Evolutionary conservation across 148 eudicot genomes (phyloP).

Genomic region (Rhododendron simsii): DNA sequence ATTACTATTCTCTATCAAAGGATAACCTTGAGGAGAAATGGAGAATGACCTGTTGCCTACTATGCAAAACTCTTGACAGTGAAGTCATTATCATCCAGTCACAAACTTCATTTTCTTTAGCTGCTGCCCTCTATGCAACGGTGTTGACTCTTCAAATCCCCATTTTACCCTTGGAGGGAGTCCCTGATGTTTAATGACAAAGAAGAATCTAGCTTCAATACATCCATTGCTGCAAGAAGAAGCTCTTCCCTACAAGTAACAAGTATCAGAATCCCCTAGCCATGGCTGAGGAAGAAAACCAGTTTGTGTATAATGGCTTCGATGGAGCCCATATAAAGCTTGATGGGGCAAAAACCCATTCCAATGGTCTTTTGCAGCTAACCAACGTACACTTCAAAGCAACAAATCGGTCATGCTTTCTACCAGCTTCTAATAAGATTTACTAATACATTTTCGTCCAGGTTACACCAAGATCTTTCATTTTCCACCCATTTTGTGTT

Average conservation of each 20-base stretch:
- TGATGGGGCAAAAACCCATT: conserved; percentile 16
- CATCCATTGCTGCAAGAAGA: not conserved
- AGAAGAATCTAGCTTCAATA: not conserved
- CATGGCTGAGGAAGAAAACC: not conserved
- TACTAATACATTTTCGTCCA: not conserved
- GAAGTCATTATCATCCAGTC: not conserved
- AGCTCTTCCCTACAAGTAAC: not conserved
- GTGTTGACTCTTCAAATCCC: not conserved
- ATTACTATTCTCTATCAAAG: too few relatives aligned
- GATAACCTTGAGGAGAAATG: too few relatives aligned
- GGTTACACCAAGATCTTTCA: not conserved
- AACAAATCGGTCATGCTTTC: conserved; percentile 21
- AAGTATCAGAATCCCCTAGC: not conserved
- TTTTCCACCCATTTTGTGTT: not conserved
- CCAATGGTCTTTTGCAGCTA: conserved; percentile 21
- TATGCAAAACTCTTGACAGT: not conserved
- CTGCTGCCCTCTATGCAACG: not conserved
- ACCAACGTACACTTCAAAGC: conserved; percentile 15
- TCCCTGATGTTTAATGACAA: not conserved
- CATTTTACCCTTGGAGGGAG: not conserved
- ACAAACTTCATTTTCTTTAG: not conserved
- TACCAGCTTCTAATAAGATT: conserved; percentile 7
- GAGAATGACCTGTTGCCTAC: too few relatives aligned
- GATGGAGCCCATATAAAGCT: conserved; percentile 17
- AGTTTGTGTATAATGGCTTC: conserved; percentile 4